Evolutionary conservation across 495 filamentous ascomycete species (phyloP).

Genomic region (Beverwykella pulmonaria): DNA sequence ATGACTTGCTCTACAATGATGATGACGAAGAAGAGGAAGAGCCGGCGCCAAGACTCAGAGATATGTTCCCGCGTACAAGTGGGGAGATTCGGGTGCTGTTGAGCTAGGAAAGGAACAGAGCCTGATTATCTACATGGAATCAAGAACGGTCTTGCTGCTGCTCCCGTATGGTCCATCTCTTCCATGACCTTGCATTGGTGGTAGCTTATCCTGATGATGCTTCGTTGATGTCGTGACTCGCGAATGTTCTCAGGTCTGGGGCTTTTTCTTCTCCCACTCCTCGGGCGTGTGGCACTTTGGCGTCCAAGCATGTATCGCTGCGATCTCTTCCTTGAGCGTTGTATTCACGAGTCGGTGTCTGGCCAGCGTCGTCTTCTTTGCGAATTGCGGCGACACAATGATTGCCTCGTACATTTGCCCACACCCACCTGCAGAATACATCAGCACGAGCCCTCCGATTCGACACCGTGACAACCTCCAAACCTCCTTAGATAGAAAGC

Average conservation of each 20-base stretch:
- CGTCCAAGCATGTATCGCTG: slow-evolving; percentile 96
- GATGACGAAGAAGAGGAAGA: slow-evolving; percentile 44
- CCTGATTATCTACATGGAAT: background rate
- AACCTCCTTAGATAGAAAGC: background rate
- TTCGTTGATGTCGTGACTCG: background rate
- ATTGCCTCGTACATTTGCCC: slow-evolving; percentile 92
- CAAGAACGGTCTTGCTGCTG: background rate
- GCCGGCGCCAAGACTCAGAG: slow-evolving; percentile 56
- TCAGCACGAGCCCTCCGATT: background rate
- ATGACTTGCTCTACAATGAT: slow-evolving; percentile 51
- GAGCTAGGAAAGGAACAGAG: slow-evolving; percentile 39
- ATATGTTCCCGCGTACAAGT: slow-evolving; percentile 78
- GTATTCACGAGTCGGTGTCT: slow-evolving; percentile 88
- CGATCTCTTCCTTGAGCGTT: slow-evolving; percentile 87
- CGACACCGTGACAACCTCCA: background rate
- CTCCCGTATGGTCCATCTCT: background rate
- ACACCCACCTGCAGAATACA: slow-evolving; percentile 69
- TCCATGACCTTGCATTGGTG: background rate
- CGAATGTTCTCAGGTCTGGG: slow-evolving; percentile 24
- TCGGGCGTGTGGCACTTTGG: slow-evolving; percentile 95
- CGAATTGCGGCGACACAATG: slow-evolving; percentile 86
- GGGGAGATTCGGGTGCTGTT: slow-evolving; percentile 84
- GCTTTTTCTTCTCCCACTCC: slow-evolving; percentile 78
- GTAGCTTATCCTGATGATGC: background rate
- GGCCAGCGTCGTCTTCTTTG: slow-evolving; percentile 82